These are phyloP conservation scores for Globisporangium polare DNA, from an alignment of 352 stramenopile genomes.

Conservation along the genomic window DNA sequence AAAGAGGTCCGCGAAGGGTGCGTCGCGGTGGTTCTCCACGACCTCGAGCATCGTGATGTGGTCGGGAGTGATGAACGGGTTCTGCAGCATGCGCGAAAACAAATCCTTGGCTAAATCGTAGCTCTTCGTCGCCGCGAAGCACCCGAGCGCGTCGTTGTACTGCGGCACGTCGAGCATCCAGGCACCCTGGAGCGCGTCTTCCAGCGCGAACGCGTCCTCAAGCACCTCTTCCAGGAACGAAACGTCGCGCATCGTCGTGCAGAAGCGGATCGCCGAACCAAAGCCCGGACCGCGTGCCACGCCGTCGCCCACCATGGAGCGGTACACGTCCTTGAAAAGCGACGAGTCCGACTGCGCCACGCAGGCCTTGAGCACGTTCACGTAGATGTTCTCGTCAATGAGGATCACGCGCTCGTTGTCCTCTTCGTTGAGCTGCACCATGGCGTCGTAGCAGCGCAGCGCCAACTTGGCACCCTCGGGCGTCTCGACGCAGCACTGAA, in stretches of 20 bases:
- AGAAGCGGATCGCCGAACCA: slow-evolving; percentile 66
- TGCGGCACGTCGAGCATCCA: slow-evolving; percentile 66
- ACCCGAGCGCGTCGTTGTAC: slow-evolving; percentile 78
- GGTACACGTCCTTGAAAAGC: slow-evolving; percentile 54
- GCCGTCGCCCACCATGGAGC: slow-evolving; percentile 40
- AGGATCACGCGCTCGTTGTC: slow-evolving; percentile 10
- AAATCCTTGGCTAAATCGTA: slow-evolving; percentile 55
- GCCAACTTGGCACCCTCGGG: slow-evolving; percentile 34
- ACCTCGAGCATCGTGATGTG: slow-evolving; percentile 79
- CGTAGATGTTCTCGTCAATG: slow-evolving; percentile 77
- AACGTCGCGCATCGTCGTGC: slow-evolving; percentile 36
- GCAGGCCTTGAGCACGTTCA: slow-evolving; percentile 69
- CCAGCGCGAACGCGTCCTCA: slow-evolving; percentile 42
- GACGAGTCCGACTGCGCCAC: slow-evolving; percentile 27
- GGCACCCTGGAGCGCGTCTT: slow-evolving; percentile 30
- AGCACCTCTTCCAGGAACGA: slow-evolving; percentile 60
- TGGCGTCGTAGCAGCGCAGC: slow-evolving; percentile 44
- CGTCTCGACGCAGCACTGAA: slow-evolving; percentile 52
- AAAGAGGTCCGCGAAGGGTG: slow-evolving; percentile 60
- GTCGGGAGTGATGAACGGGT: slow-evolving; percentile 48
- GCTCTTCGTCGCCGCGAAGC: slow-evolving; percentile 44
- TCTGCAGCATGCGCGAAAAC: slow-evolving; percentile 57
- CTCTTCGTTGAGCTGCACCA: slow-evolving; percentile 10
- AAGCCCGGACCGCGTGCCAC: slow-evolving; percentile 58
- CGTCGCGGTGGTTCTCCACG: slow-evolving; percentile 63